These are phyloP conservation scores for Byssothecium circinans DNA, from an alignment of 2,329 filamentous ascomycete species.

Conservation along the genomic window DNA sequence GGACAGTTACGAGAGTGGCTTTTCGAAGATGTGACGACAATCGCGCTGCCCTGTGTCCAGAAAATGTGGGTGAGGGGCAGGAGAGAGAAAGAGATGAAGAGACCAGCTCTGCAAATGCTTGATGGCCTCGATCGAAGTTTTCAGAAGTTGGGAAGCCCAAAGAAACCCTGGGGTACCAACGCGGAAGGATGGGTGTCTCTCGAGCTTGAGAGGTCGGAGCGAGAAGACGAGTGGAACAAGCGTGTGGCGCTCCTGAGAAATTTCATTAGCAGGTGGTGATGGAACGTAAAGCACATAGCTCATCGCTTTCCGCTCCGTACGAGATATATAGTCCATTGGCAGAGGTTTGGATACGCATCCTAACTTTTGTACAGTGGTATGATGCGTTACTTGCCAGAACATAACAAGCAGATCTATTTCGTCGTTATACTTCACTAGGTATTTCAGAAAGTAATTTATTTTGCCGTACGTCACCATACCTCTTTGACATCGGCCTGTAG, in stretches of 20 bases:
- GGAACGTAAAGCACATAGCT: too few species aligned
- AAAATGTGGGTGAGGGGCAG: neutral
- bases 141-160: neutral
- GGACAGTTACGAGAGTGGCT: constrained; percentile 1
- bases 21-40: neutral
- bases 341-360: too few species aligned
- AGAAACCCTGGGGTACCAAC: neutral
- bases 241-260: neutral
- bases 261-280: neutral
- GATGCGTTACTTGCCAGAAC: too few species aligned
- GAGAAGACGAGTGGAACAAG: neutral
- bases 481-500: too few species aligned
- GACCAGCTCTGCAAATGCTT: constrained; percentile 7
- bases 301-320: too few species aligned
- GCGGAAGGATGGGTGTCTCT: neutral
- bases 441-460: too few species aligned
- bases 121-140: constrained; percentile 2
- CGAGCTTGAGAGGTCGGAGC: neutral
- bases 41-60: constrained; percentile 11
- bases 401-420: too few species aligned
- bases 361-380: too few species aligned
- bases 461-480: too few species aligned
- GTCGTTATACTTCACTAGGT: too few species aligned
- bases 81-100: constrained; percentile 8
- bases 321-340: neutral